Conservation (phyloP, 2,329 filamentous ascomycete genomes). For the Salinomyces thailandicus region DNA sequence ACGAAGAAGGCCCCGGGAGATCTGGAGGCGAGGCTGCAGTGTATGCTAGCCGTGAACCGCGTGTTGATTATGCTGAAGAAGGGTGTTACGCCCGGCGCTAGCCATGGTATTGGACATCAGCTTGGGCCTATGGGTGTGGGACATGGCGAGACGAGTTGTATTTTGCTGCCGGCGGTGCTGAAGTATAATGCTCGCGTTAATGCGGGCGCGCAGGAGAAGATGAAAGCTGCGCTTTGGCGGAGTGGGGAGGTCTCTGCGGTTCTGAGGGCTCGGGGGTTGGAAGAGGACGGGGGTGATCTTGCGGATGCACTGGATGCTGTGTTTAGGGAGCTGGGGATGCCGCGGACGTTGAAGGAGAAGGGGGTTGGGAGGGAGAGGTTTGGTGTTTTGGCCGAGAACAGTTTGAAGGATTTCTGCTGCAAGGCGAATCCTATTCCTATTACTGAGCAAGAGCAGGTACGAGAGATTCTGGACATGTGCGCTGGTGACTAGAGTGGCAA, state of each 20-base stretch:
- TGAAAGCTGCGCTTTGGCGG: conserved; percentile 32
- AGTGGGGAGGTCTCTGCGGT: conserved; percentile 29
- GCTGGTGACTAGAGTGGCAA: conserved; percentile 1
- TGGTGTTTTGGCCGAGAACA: conserved; percentile 39
- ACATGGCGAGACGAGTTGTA: conserved; percentile 51
- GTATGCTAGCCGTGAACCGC: conserved; percentile 40
- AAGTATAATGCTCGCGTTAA: conserved; percentile 39
- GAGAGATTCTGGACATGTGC: conserved; percentile 41
- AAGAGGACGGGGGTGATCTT: conserved; percentile 30
- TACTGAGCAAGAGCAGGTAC: conserved; percentile 37
- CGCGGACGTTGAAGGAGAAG: conserved; percentile 42
- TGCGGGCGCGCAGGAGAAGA: conserved; percentile 33
- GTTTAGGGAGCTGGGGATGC: conserved; percentile 44
- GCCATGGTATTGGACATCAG: conserved; percentile 36
- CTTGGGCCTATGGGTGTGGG: conserved; percentile 45
- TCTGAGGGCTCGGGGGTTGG: conserved; percentile 22
- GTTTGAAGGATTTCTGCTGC: conserved; percentile 41
- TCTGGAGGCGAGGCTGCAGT: conserved; percentile 34
- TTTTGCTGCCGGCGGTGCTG: conserved; percentile 45
- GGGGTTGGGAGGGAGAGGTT: conserved; percentile 41
- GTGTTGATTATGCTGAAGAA: conserved; percentile 21
- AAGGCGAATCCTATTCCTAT: conserved; percentile 43
- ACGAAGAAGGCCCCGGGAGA: conserved; percentile 31
- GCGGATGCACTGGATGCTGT: conserved; percentile 44
- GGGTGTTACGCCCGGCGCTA: conserved; percentile 30